Base-by-base conservation (phyloP, 148 eudicot genomes). In the Chenopodium quinoa region DNA sequence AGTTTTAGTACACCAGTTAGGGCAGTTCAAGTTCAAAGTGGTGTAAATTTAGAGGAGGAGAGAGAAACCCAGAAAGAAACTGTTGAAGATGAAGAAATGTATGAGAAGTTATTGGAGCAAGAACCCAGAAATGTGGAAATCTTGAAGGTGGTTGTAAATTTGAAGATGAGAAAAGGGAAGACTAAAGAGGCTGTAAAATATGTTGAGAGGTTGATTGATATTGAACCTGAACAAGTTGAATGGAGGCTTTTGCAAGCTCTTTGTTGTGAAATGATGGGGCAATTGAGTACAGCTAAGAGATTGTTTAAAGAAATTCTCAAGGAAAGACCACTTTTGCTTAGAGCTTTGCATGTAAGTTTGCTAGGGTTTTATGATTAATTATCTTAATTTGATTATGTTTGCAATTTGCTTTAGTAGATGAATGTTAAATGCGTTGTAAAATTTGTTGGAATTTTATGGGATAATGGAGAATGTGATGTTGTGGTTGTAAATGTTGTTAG, bases 221-320 rank as follows among this genome's bases (percentile, higher is more conserved):
- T 92, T 73, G 89, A 93, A 50, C 98, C 98, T 37, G 75, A 79
- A 3, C 88, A 93, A 78, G 90, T 93, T 27, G 99, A 96, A 77
- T 96, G 99, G 99, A 88, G 92, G 87, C 90, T 96, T 17, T 85
- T 96, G 92, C 86, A 92, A 89, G 99, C 98, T 2, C 93, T 92
- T 82, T 92, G 94, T 89, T 93, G 89, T 88, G 99, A 96, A 84
- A 91, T 91, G 92, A 86, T 86, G 87, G 98, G 95, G 50, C 78
- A 93, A 44, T 84, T 90, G 78, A 85, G 89, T 71, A 89, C 80
- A 87, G 93, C 99, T 73, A 91, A 89, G 90, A 88, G 81, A 80
- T 82, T 92, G 81, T 93, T 93, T 77, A 88, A 86, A 83, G 87
- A 89, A 1, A 91, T 96, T 58, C 87, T 96, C 32, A 88, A 87